phyloP scores from a whole-genome alignment of 768 basidiomycete species.

The Terana coerulea region DNA sequence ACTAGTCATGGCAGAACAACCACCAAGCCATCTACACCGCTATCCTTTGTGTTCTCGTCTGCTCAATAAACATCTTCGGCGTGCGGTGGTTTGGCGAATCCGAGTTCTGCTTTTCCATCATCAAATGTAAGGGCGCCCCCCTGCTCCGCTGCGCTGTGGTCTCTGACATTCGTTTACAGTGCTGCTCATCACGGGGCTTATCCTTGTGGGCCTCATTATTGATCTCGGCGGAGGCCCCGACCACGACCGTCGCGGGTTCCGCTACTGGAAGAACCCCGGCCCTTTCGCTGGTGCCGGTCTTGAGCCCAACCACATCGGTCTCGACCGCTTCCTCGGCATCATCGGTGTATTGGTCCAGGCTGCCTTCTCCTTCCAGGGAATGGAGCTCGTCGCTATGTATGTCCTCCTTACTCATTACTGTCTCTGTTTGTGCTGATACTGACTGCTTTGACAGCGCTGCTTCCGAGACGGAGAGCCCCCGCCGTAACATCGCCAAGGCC shows the following conservation, averaged over 20 bases:
- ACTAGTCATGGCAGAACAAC: constrained; percentile 28
- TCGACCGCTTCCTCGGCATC: constrained; percentile 41
- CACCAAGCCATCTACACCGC: constrained; percentile 58
- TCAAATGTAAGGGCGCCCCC: constrained; percentile 47
- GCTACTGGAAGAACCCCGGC: constrained; percentile 73
- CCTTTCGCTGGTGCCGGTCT: constrained; percentile 33
- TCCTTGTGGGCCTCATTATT: constrained; percentile 62
- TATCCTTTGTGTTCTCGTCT: constrained; percentile 53
- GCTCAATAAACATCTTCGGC: constrained; percentile 65
- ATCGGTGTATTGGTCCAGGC: constrained; percentile 45
- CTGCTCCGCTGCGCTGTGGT: not conserved
- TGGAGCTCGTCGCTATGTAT: constrained; percentile 71
- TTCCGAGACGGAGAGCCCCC: constrained; percentile 73
- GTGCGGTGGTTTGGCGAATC: constrained; percentile 74
- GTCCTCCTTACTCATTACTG: constrained; percentile 17
- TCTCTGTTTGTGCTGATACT: not conserved
- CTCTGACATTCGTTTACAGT: constrained; percentile 36
- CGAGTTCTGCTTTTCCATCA: constrained; percentile 62
- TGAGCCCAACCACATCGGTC: constrained; percentile 25
- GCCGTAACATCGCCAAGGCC: constrained; percentile 75
- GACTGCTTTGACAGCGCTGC: constrained; percentile 44
- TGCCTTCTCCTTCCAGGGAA: constrained; percentile 71
- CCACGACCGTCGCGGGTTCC: constrained; percentile 65
- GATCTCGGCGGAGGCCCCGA: constrained; percentile 77
- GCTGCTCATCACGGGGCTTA: constrained; percentile 54